These are phyloP conservation scores for Bipolaris sorokiniana DNA, from an alignment of 2,329 filamentous ascomycete species.

Conservation along the genomic window DNA sequence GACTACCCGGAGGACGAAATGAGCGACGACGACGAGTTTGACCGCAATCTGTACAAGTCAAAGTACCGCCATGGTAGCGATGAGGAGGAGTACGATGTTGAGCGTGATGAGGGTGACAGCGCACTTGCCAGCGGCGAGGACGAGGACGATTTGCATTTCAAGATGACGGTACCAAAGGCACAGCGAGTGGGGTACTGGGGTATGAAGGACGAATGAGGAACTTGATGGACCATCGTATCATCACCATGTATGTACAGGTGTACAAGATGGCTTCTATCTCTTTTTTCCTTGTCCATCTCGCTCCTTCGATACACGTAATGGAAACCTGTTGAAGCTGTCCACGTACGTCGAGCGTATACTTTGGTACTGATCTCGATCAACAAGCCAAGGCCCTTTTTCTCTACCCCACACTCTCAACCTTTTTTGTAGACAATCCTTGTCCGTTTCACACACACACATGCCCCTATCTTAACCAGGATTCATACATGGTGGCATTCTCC, in stretches of 20 bases:
- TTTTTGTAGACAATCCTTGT: background rate
- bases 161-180: constrained; percentile 36
- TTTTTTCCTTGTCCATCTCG: too few species aligned
- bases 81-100: constrained; percentile 48
- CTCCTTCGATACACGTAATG: background rate
- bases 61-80: constrained; percentile 49
- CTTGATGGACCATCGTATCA: background rate
- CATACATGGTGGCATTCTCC: too few species aligned
- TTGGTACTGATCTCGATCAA: background rate
- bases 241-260: background rate
- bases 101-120: constrained; percentile 26
- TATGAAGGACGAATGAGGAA: constrained; percentile 19
- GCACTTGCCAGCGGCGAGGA: constrained; percentile 35
- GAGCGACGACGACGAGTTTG: constrained; percentile 71
- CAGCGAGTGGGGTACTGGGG: constrained; percentile 36
- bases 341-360: background rate
- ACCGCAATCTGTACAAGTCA: constrained; percentile 50
- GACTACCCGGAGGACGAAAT: constrained; percentile 84
- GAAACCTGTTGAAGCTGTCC: background rate
- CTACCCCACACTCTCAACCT: background rate
- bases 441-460: background rate
- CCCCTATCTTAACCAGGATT: too few species aligned
- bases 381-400: background rate
- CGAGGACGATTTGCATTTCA: constrained; percentile 39
- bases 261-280: background rate